Evolutionary conservation across 495 filamentous ascomycete genomes (phyloP), one percentile per base, ranked within the genome.

Genomic region (Astrocystis sublimbata): DNA sequence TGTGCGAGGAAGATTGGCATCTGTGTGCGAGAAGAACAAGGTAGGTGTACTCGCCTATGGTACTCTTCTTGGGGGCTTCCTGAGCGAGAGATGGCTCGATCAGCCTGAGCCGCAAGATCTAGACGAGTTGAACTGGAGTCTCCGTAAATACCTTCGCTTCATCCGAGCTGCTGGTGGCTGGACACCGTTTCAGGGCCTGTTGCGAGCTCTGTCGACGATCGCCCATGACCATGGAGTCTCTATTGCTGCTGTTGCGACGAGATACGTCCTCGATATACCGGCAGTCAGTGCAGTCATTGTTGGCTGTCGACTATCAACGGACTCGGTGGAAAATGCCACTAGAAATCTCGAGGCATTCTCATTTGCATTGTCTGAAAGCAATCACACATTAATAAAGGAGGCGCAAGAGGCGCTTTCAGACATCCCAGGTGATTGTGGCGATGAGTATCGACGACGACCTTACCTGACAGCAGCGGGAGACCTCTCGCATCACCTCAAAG

Each of bases 11-110:
- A 67, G 67, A 51, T 68, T 77, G 63, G 67, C 61, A n/a, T 55
- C 60, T 15, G 58, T 71, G 24, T 78, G 73, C 52, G 43, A 54
- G 26, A 63, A 71, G 43, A 60, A 74, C 51, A 61, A 67, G 28
- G 62, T 78, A 64, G 75, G 73, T 24, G 64, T 78, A 7, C 64
- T 78, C 31, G 74, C 74, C 17, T 77, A 77, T 63, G 74, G 76
- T 8, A 72, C 75, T 12, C 56, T 78, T 41, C 61, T 72, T 41
- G 73, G 74, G 24, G 74, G 73, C 24, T 74, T 76, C 36, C 65
- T 78, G 0, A 67, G 71, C 26, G 74, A 76, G 38, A 70, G 66
- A 49, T 78, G 74, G 74, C 59, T 76, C 5, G 73, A 65, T 50
- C 58, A 69, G 38, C 41, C 66, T 7, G 69, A 68, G 23, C 74